Base-by-base conservation (phyloP, 2,329 filamentous ascomycete species). In the Apiospora arundinis region DNA sequence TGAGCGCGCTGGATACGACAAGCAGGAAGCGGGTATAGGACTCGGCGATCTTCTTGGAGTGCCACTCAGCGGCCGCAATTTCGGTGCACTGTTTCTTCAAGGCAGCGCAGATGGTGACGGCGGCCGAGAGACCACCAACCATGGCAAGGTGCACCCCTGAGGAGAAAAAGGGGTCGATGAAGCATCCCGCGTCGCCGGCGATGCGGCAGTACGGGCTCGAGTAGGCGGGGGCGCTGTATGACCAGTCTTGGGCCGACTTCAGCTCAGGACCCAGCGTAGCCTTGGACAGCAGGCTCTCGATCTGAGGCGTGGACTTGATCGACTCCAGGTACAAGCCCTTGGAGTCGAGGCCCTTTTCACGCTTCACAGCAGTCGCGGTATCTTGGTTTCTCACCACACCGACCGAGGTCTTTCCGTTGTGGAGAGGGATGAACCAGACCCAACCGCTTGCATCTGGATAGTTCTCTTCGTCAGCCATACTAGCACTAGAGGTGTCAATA, bases 391-490 rank as follows among this genome's bases (percentile, higher is more conserved):
- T 45, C 6, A 86, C 83, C 8, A 86, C 75, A 16, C 85, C 84
- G 0, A 86, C 80, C 0, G 84, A 86, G 2, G 73, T 69, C 2
- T 80, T 86, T 16, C 81, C 83, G 72, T 87, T 78, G 75, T 87
- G 85, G 0, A 88, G 76, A 0, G 86, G 86, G 69, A 88, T 87
- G 67, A 79, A 78, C 85, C 86, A 88, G 18, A 72, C 76, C 86
- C 86, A 88, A 16, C 86, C 86, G 71, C 83, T 87, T 1, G 70
- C 81, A 75, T 88, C 85, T 78, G 65, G 65, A 70, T 12, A 3
- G 2, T n/a, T 11, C 28, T 11, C 25, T 1, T 1, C 9, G 12
- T 45, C 18, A 18, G 32, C 25, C n/a, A 21, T 16, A 8, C 2
- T 16, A 25, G n/a, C n/a, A n/a, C n/a, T n/a, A n/a, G 5, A 8